These are phyloP conservation scores for Xylaria multiplex DNA, from an alignment of 2,329 filamentous ascomycete genomes.

Conservation along the genomic window DNA sequence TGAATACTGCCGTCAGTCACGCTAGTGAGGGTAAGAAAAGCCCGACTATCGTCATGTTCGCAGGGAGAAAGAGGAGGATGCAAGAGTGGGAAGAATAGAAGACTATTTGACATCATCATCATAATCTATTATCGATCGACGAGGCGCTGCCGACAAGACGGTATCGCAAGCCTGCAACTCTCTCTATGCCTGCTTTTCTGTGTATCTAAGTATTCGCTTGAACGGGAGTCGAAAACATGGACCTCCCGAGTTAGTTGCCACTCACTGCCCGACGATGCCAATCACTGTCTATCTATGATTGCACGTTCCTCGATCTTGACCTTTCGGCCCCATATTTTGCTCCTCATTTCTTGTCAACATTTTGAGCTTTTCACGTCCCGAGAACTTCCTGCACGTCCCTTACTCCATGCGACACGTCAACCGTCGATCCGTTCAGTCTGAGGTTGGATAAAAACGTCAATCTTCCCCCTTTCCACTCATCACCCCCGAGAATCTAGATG, in stretches of 20 bases:
- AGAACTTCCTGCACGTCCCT: slow-evolving; percentile 1
- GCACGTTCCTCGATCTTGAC: slow-evolving; percentile 6
- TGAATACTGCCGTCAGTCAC: neutral
- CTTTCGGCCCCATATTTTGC: slow-evolving; percentile 7
- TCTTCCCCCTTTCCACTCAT: slow-evolving; percentile 20
- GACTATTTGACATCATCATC: slow-evolving; percentile 1
- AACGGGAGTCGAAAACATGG: neutral
- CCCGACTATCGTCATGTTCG: neutral
- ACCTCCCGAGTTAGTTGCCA: neutral
- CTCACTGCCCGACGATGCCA: slow-evolving; percentile 6
- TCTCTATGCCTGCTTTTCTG: neutral
- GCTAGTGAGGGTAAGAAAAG: neutral
- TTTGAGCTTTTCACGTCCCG: neutral
- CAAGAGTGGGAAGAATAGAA: neutral
- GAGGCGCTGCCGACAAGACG: neutral
- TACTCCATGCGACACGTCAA: slow-evolving; percentile 19
- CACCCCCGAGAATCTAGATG: slow-evolving; percentile 28
- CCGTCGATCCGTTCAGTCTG: slow-evolving; percentile 33
- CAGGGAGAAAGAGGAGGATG: no score
- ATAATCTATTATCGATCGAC: slow-evolving; percentile 21
- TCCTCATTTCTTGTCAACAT: slow-evolving; percentile 15
- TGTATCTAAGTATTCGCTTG: slow-evolving; percentile 2
- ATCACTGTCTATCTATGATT: slow-evolving; percentile 14
- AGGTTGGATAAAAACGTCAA: slow-evolving; percentile 25
- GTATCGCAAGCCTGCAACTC: slow-evolving; percentile 1